Evolutionary conservation across 2,329 filamentous ascomycete species (phyloP), one percentile per base, ranked within the genome.

Genomic region (Fusarium nelsonii): DNA sequence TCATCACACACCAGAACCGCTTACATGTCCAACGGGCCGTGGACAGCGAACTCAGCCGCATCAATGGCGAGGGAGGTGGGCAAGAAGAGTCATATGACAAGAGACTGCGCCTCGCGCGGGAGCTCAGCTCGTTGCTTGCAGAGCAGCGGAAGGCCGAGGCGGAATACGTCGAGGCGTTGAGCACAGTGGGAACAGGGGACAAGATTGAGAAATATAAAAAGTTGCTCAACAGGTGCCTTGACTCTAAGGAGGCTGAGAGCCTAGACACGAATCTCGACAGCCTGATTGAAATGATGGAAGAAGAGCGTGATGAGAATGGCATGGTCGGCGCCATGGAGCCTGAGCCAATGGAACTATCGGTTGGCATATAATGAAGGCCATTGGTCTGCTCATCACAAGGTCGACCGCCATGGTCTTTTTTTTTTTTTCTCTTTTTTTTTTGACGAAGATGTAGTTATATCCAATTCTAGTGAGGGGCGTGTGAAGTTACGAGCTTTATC

Each of bases 151-250:
- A 84, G 41, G 84, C 90, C 5, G 90, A 93, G 71, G 78, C 80
- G 15, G 89, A 92, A 63, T 92, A 93, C 66, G 88, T 92, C 40
- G 85, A 88, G 51, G 90, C 90, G 14, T 82, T 92, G 45, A 87
- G 87, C 44, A 85, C 89, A 66, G 89, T 91, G 12, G 91, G 91
- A 41, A 88, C 90, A 37, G 89, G 90, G 36, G 90, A 92, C 77
- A 89, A 90, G 76, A 91, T 92, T 69, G 90, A 90, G 71, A 88
- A 90, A 76, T 95, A 94, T 78, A 85, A 91, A 65, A 86, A 86
- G 57, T 83, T 94, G 32, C 87, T 93, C 33, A 87, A 87, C 62
- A 86, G 87, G 63, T 92, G 91, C 62, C 81, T 94, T 30, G 90
- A 90, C 28, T 84, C 89, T 16, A 84, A 87, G 70, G 90, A 92